Conservation (phyloP, 1,284 basidiomycete genomes). For the Cutaneotrichosporon mucoides region DNA sequence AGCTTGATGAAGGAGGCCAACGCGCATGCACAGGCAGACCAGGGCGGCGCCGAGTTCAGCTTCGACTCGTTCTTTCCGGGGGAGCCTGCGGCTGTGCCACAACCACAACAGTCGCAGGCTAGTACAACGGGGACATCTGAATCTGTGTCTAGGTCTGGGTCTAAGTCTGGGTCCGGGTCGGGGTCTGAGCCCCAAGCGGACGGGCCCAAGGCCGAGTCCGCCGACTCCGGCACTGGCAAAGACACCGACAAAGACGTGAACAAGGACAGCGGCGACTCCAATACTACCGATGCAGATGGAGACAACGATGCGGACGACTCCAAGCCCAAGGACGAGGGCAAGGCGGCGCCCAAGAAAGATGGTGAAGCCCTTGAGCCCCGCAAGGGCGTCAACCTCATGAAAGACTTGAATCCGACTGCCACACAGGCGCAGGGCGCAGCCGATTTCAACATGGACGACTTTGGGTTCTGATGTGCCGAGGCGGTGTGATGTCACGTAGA, state of each 20-base stretch:
- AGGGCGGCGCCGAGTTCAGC: constrained; percentile 1
- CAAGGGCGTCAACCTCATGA: constrained; percentile 10
- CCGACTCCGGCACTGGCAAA: no score
- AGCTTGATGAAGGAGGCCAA: constrained; percentile 1
- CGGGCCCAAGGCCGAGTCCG: no score
- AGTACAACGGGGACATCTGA: no score
- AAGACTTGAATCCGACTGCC: constrained; percentile 3
- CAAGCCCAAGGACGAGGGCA: neutral
- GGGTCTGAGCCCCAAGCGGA: no score
- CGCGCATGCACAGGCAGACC: neutral
- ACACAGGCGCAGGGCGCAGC: neutral
- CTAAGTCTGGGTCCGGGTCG: no score
- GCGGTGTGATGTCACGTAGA: neutral
- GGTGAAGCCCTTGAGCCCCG: neutral
- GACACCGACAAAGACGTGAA: no score
- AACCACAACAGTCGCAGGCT: no score
- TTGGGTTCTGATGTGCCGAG: constrained; percentile 4
- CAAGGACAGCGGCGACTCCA: no score
- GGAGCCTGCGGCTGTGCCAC: no score
- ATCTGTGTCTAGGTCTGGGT: no score
- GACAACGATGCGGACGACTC: neutral
- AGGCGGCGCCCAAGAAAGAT: no score
- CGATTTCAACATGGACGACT: constrained; percentile 8
- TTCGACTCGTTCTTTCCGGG: neutral
- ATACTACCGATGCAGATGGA: no score